Evolutionary conservation across 2,329 filamentous ascomycete genomes (phyloP).

Genomic region (Hypoxylon sp.): DNA sequence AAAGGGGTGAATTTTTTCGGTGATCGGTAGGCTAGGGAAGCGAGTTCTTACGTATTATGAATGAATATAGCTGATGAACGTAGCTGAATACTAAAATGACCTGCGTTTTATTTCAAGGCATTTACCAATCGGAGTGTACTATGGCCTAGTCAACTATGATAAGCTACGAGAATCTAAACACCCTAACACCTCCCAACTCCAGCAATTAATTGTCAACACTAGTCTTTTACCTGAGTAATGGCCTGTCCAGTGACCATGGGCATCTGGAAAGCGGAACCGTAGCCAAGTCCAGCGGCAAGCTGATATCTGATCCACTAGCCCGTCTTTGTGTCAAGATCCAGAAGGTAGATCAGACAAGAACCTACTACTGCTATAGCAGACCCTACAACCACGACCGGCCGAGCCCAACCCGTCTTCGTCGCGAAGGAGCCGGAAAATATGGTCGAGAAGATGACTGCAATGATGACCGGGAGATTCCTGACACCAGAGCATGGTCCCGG

Average conservation of each 20-base stretch:
- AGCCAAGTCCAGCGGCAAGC: conserved; percentile 58
- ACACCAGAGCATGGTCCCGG: not conserved
- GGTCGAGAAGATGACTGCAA: not conserved
- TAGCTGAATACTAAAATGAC: conserved; percentile 24
- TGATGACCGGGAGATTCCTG: not conserved
- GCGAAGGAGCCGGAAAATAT: not conserved
- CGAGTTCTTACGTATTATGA: conserved; percentile 35
- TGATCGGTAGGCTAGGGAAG: conserved; percentile 22
- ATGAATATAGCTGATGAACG: conserved; percentile 37
- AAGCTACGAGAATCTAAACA: not conserved
- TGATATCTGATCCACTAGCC: conserved; percentile 62
- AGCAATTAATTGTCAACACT: no score
- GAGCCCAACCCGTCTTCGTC: not conserved
- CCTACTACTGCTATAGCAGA: conserved; percentile 40
- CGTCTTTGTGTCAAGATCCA: conserved; percentile 39
- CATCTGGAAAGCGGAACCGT: conserved; percentile 54
- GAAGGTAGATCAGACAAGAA: not conserved
- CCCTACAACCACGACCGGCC: conserved; percentile 17
- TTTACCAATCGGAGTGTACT: not conserved
- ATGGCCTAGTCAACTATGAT: not conserved
- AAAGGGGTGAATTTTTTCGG: conserved; percentile 27
- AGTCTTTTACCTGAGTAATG: conserved; percentile 50
- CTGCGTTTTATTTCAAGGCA: not conserved
- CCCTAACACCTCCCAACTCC: no score
- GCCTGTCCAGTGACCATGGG: conserved; percentile 58